Percentiles rank a stretch among this genome's conserved stretches.
Conservation (phyloP, 495 filamentous ascomycete genomes). For the Venustampulla echinocandica region DNA sequence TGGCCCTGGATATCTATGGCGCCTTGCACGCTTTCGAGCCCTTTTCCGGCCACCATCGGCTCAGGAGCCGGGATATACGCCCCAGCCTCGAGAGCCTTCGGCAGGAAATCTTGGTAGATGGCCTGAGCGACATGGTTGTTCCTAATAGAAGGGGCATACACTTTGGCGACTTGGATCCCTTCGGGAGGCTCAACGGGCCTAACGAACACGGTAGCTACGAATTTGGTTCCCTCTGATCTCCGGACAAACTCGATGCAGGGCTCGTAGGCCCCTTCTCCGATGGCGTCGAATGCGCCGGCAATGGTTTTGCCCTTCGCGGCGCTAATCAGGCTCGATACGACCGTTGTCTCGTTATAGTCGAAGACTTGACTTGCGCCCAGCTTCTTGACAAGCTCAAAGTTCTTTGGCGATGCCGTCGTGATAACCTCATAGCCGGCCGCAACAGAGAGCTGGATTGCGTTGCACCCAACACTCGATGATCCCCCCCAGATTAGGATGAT, state of each 20-base stretch:
- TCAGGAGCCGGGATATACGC: conserved; percentile 11
- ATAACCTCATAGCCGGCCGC: conserved; percentile 39
- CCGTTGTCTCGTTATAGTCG: conserved; percentile 14
- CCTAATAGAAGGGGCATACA: not conserved
- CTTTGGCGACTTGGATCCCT: conserved; percentile 1
- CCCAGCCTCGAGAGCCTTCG: conserved; percentile 3
- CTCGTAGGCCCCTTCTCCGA: not conserved
- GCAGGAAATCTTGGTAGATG: conserved; percentile 13
- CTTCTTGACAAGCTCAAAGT: conserved; percentile 41
- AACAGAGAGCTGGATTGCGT: conserved; percentile 18
- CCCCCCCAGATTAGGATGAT: conserved; percentile 23
- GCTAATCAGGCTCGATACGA: conserved; percentile 12
- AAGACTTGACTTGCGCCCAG: conserved; percentile 42
- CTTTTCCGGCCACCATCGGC: conserved; percentile 18
- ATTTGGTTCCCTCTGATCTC: not conserved
- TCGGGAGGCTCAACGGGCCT: not conserved
- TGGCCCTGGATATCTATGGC: conserved; percentile 31
- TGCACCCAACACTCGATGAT: conserved; percentile 16
- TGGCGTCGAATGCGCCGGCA: conserved; percentile 10
- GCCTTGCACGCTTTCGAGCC: conserved; percentile 35
- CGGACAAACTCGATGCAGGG: conserved; percentile 2
- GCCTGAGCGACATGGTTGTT: conserved; percentile 7
- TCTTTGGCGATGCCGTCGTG: conserved; percentile 43
- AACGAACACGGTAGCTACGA: not conserved
- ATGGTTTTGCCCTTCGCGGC: conserved; percentile 24